A percentile compares a stretch with the other conserved stretches of the same genome.
These are phyloP conservation scores for Rusavskia elegans DNA, from an alignment of 495 filamentous ascomycete species.

Conservation along the genomic window DNA sequence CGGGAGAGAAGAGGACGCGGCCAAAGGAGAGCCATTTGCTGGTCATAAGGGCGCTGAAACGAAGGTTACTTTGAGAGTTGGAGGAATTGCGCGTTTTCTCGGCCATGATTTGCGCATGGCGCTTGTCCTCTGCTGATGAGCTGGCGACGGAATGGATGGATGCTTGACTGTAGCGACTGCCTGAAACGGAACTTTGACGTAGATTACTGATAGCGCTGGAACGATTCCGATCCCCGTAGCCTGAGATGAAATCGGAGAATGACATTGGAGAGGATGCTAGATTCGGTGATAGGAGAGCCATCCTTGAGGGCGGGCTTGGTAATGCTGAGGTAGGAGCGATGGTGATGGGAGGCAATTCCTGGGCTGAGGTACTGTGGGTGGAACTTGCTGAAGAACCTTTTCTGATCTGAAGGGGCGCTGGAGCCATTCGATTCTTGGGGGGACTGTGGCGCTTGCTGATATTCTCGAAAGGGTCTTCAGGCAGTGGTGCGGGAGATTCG, in stretches of 20 bases:
- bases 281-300: conserved; percentile 16
- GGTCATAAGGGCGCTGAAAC: conserved; percentile 63
- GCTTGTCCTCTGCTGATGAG: background rate
- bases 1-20: conserved; percentile 84
- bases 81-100: conserved; percentile 26
- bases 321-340: conserved; percentile 6
- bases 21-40: conserved; percentile 89
- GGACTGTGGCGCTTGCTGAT: conserved; percentile 4
- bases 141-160: conserved; percentile 21
- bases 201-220: conserved; percentile 18
- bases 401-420: conserved; percentile 10
- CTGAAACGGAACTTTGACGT: conserved; percentile 23
- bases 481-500: conserved; percentile 27
- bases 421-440: conserved; percentile 1
- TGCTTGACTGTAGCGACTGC: conserved; percentile 28
- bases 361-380: background rate
- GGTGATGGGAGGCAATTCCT: conserved; percentile 1
- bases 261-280: conserved; percentile 31
- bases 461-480: conserved; percentile 17
- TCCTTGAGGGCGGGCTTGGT: conserved; percentile 14
- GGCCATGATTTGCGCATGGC: conserved; percentile 1
- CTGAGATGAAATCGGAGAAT: conserved; percentile 34
- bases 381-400: conserved; percentile 10
- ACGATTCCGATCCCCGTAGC: conserved; percentile 32
- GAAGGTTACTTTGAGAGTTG: conserved; percentile 61